Evolutionary conservation across 768 basidiomycete species (phyloP).

Genomic region (Pleurotus ostreatus): DNA sequence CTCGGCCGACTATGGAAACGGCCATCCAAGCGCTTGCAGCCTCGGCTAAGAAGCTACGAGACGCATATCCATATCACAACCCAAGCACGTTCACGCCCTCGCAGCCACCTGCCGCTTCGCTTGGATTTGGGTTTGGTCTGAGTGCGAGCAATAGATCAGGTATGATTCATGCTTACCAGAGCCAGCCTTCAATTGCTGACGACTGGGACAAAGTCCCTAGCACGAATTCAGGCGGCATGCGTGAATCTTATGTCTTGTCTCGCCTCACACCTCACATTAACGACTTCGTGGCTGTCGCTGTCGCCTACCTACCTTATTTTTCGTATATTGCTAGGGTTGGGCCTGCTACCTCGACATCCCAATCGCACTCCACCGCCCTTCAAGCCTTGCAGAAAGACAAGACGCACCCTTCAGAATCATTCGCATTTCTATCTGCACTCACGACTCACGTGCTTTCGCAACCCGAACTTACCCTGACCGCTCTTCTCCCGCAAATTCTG

Average conservation of each 20-base stretch:
- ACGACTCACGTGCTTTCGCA: slow-evolving; percentile 67
- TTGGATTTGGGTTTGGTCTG: slow-evolving; percentile 30
- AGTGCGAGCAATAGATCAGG: slow-evolving; percentile 19
- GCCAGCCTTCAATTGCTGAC: slow-evolving; percentile 11
- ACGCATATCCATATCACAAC: slow-evolving; percentile 81
- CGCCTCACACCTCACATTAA: slow-evolving; percentile 70
- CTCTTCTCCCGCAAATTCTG: slow-evolving; percentile 52
- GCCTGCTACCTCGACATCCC: slow-evolving; percentile 24
- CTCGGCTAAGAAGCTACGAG: slow-evolving; percentile 69
- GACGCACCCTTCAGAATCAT: slow-evolving; percentile 72
- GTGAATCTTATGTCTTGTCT: slow-evolving; percentile 74
- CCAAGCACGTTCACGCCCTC: slow-evolving; percentile 28
- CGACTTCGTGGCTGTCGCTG: slow-evolving; percentile 73
- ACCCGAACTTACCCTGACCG: slow-evolving; percentile 59
- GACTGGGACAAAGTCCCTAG: not conserved
- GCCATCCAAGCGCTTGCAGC: slow-evolving; percentile 65
- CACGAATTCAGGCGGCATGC: slow-evolving; percentile 55
- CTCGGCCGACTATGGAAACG: slow-evolving; percentile 76
- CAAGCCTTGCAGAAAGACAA: slow-evolving; percentile 59
- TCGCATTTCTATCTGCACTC: slow-evolving; percentile 62
- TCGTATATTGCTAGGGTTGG: slow-evolving; percentile 43
- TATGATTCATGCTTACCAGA: slow-evolving; percentile 6
- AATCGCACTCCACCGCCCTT: slow-evolving; percentile 38
- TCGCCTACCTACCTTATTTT: slow-evolving; percentile 85
- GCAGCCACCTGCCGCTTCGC: slow-evolving; percentile 11